Conservation (phyloP, 1,284 basidiomycete genomes). For the Fomitopsis pinicola region DNA sequence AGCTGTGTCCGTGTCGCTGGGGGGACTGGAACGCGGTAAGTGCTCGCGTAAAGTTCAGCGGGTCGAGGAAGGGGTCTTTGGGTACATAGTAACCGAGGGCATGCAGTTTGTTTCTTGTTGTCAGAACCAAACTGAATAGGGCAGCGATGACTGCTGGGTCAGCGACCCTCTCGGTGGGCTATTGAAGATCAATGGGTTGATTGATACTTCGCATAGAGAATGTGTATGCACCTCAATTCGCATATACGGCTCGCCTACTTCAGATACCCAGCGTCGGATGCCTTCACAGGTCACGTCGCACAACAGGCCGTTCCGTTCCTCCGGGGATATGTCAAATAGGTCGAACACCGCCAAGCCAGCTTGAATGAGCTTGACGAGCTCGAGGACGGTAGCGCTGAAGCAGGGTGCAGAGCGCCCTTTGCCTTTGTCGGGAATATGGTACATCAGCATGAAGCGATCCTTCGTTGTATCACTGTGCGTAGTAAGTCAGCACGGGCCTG, state of each 20-base stretch:
- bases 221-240: conserved; percentile 52
- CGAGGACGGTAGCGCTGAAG: conserved; percentile 63
- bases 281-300: conserved; percentile 72
- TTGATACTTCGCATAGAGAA: background rate
- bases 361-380: conserved; percentile 71
- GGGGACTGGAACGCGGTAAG: conserved; percentile 22
- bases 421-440: conserved; percentile 49
- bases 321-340: conserved; percentile 44
- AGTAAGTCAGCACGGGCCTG: background rate
- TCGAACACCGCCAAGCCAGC: conserved; percentile 66
- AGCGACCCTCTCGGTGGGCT: conserved; percentile 67
- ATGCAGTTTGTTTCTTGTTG: conserved; percentile 63
- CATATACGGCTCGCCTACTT: conserved; percentile 57
- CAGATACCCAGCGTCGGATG: conserved; percentile 59
- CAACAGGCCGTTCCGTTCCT: conserved; percentile 56
- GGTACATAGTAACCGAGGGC: conserved; percentile 50
- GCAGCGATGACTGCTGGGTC: conserved; percentile 68
- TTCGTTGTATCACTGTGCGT: conserved; percentile 65
- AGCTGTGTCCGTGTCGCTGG: conserved; percentile 17
- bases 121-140: conserved; percentile 62
- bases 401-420: conserved; percentile 23
- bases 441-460: conserved; percentile 68
- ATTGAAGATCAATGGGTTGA: conserved; percentile 2
- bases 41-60: conserved; percentile 41
- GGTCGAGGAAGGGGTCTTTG: conserved; percentile 74